Evolutionary conservation across 2,329 filamentous ascomycete genomes (phyloP).

Genomic region (Exophiala calicioides): DNA sequence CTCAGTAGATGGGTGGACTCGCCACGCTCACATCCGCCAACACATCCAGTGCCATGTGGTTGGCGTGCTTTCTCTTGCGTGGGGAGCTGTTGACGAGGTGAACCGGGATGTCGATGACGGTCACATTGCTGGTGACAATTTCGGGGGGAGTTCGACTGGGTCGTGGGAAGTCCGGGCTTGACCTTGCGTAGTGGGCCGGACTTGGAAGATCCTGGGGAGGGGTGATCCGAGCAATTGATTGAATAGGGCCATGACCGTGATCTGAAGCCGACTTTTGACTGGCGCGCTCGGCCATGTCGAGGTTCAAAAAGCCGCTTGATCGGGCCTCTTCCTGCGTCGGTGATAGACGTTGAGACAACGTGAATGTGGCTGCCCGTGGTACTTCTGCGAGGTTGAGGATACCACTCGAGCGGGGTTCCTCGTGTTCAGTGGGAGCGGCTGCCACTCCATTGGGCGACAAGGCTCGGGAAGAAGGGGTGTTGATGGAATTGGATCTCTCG

Average conservation of each 20-base stretch:
- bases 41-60: constrained; percentile 30
- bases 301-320: constrained; percentile 30
- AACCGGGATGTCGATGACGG: constrained; percentile 21
- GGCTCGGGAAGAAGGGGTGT: constrained; percentile 27
- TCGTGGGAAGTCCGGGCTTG: constrained; percentile 13
- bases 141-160: constrained; percentile 18
- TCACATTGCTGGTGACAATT: constrained; percentile 8
- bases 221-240: constrained; percentile 15
- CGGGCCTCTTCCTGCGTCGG: constrained; percentile 28
- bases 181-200: constrained; percentile 19
- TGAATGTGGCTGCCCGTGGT: constrained; percentile 11
- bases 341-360: constrained; percentile 18
- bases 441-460: constrained; percentile 23
- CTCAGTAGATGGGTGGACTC: constrained; percentile 28
- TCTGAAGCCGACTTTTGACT: constrained; percentile 15
- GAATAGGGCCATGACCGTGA: constrained; percentile 12
- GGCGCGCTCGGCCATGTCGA: constrained; percentile 26
- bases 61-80: constrained; percentile 29
- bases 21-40: constrained; percentile 30
- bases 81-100: constrained; percentile 21
- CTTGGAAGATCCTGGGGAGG: constrained; percentile 23
- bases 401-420: constrained; percentile 31
- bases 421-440: constrained; percentile 12
- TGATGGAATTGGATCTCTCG: constrained; percentile 25
- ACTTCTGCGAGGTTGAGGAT: constrained; percentile 29